Evolutionary conservation across 23 red algal genomes (phyloP), one percentile per base, ranked within the genome.

Genomic region (Gracilariopsis chorda): DNA sequence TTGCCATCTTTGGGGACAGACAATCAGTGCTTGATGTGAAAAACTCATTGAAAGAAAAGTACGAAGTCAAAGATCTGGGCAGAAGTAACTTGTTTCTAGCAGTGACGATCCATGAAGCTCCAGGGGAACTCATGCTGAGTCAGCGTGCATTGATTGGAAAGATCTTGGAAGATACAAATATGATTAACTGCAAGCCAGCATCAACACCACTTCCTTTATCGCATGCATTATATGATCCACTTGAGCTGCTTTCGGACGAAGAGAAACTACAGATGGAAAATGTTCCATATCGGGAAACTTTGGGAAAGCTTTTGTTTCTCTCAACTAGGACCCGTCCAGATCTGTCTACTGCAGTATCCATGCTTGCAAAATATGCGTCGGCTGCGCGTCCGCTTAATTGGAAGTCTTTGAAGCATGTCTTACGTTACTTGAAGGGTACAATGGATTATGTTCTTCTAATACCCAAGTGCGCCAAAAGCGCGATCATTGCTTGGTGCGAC

Each of bases 361-460:
- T 77, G 41, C 23, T 77, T 4, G 71, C 16, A 28, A 77, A 48
- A n/a, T 77, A 10, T 32, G 8, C 41, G 32, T 49, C 34, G 4
- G 5, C 4, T 32, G 24, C 65, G 5, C 35, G 65, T 4, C 65
- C 65, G 24, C 3, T 20, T 3, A 17, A 72, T 4, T 72, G 6
- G 65, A 72, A 72, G 5, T 4, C 65, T 11, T n/a, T 72, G 65
- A 72, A 72, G 40, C 41, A 67, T 8, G 82, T 86, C 4, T 44
- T 86, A 17, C 14, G 82, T 1, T 86, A 86, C 29, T n/a, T 90
- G 28, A 51, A 79, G 28, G 68, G 68, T 41, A 78, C 86, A 7
- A 7, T 43, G 5, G 75, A 65, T 51, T 78, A 47, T 27, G 5
- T 39, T 20, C 34, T 36, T 17, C n/a, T 51, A n/a, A 24, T 2